Percentiles rank a stretch among this genome's conserved stretches.
Evolutionary conservation across 2,329 filamentous ascomycete genomes (phyloP).

Genomic region (Paracoccidioides lutzii): DNA sequence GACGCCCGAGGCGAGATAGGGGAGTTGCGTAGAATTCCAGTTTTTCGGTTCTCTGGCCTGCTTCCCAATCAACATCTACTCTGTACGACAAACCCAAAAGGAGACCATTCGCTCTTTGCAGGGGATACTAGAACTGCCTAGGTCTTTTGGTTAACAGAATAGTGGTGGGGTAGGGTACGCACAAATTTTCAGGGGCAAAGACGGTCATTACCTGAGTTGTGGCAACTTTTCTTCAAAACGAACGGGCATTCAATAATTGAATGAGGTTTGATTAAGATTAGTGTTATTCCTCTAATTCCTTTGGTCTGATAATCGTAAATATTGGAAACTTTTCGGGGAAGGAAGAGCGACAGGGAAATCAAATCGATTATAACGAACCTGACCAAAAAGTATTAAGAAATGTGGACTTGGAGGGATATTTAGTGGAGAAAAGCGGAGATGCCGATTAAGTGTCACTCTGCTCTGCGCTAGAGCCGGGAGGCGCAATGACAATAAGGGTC

Average conservation of each 20-base stretch:
- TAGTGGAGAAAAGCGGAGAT: conserved; percentile 1
- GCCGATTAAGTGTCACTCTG: conserved; percentile 1
- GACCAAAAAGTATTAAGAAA: not conserved
- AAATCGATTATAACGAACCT: not conserved
- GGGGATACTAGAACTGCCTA: not conserved
- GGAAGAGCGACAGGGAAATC: not conserved
- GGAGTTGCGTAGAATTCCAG: conserved; percentile 52
- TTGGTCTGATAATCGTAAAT: not conserved
- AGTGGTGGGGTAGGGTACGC: not conserved
- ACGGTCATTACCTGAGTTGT: not conserved
- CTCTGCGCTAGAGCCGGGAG: not conserved
- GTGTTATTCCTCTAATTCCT: not conserved
- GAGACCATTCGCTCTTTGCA: not conserved
- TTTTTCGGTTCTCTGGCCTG: conserved; percentile 34
- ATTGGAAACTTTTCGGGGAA: not conserved
- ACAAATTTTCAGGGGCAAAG: not conserved
- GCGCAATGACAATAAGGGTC: not conserved
- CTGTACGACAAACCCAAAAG: not conserved
- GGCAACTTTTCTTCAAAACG: not conserved
- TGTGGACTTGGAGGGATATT: not conserved
- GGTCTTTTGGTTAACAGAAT: not conserved
- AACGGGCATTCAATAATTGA: not conserved
- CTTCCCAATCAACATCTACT: not conserved
- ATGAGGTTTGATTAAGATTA: conserved; percentile 1
- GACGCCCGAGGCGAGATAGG: conserved; percentile 54